phyloP scores from a whole-genome alignment of 352 stramenopile genomes.

The Phytophthora chlamydospora region DNA sequence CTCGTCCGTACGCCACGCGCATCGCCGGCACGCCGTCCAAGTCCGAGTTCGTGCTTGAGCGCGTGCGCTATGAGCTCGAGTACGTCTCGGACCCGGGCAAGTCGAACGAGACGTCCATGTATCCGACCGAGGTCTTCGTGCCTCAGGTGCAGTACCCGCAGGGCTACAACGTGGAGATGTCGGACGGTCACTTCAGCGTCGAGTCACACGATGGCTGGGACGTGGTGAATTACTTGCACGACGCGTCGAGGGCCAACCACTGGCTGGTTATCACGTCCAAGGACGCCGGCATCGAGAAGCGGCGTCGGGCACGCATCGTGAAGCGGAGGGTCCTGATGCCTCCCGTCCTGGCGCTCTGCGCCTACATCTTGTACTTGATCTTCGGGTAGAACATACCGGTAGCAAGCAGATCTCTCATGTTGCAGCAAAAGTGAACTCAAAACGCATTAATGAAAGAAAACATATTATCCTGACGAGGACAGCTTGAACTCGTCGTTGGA shows the following conservation, averaged over 20 bases:
- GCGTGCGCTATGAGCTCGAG: slow-evolving; percentile 64
- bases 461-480: too few species aligned
- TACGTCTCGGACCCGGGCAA: slow-evolving; percentile 49
- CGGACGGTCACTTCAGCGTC: slow-evolving; percentile 60
- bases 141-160: slow-evolving; percentile 76
- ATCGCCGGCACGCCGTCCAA: slow-evolving; percentile 67
- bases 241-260: slow-evolving; percentile 40
- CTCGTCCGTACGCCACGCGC: slow-evolving; percentile 68
- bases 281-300: slow-evolving; percentile 43
- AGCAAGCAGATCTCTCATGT: slow-evolving; percentile 1
- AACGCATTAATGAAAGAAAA: too few species aligned
- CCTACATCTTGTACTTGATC: slow-evolving; percentile 44
- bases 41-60: slow-evolving; percentile 60
- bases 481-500: too few species aligned
- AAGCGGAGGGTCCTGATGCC: slow-evolving; percentile 22
- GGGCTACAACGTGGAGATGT: slow-evolving; percentile 61
- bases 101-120: slow-evolving; percentile 33
- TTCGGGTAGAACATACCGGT: slow-evolving; percentile 23
- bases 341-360: slow-evolving; percentile 24
- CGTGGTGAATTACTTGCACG: slow-evolving; percentile 62
- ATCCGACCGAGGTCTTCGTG: slow-evolving; percentile 71
- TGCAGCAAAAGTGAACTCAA: slow-evolving; percentile 13
- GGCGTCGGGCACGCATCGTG: slow-evolving; percentile 26
- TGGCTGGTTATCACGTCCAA: slow-evolving; percentile 56
- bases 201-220: slow-evolving; percentile 67